Evolutionary conservation across 1,284 basidiomycete species (phyloP), one percentile per base, ranked within the genome.

Genomic region (Amylostereum chailletii): DNA sequence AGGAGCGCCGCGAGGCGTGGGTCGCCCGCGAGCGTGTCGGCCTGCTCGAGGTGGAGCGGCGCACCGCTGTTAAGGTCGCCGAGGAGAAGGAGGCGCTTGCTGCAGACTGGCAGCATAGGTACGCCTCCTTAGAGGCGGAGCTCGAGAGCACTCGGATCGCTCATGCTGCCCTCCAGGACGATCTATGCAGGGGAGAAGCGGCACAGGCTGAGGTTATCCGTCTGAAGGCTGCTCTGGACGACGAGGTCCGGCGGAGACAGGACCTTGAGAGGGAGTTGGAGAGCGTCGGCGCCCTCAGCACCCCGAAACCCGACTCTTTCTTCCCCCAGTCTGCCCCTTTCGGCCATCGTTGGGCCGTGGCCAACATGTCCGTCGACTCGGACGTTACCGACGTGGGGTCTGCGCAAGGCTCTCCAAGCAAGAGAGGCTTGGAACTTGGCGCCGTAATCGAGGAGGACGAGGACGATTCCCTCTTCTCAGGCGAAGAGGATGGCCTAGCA

Each of bases 1-100:
- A 65, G 10, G 86, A 90, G 65, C 74, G 83, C 40, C 73, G 79
- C 43, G 86, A 88, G 50, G 81, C 81, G 5, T 89, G 86, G 85
- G 75, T 86, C 48, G 83, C 81, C 27, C 74, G 81, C 19, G 84
- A 84, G 50, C 76, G 75, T 33, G 68, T 78, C 9, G 74, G 79
- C 7, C 58, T 86, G 46, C 56, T 87, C 45, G 81, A 87, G 59
- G 70, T 76, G 27, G 85, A 88, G 66, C 85, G 83, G 57, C 62
- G 63, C 27, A 67, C 66, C 1, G 60, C 85, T 38, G 71, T 75
- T 57, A 75, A 70, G 58, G 67, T 67, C 11, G 56, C 79, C 34
- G 66, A 70, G 38, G 66, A 65, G 64, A 77, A 68, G 62, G 66
- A 59, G 2, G 51, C 55, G 34, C 58, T 62, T 47, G 64, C 65